A percentile compares a stretch with the other conserved stretches of the same genome.
phyloP scores from a whole-genome alignment of 2,329 filamentous ascomycete species.

The Exophiala bonariae region DNA sequence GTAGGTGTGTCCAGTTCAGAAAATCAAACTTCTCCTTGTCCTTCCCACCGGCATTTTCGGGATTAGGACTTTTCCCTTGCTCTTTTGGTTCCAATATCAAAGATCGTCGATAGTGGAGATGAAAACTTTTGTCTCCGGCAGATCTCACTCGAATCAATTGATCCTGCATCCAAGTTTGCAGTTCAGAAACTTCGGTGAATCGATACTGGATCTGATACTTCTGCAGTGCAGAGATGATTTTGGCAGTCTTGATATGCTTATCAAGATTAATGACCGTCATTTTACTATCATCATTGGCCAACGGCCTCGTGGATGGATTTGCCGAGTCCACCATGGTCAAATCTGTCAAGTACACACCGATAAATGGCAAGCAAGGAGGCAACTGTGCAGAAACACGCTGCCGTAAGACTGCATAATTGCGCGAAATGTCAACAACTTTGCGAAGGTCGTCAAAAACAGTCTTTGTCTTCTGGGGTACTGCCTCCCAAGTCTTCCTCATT shows the following conservation, averaged over 20 bases:
- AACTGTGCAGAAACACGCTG: slow-evolving; percentile 80
- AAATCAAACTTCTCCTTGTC: slow-evolving; percentile 55
- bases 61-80: slow-evolving; percentile 22
- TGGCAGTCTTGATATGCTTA: slow-evolving; percentile 91
- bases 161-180: slow-evolving; percentile 88
- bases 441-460: slow-evolving; percentile 76
- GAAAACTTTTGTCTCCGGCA: slow-evolving; percentile 61
- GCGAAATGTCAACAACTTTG: slow-evolving; percentile 81
- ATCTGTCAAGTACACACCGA: slow-evolving; percentile 95
- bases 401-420: slow-evolving; percentile 87
- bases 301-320: slow-evolving; percentile 79
- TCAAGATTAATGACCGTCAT: slow-evolving; percentile 94
- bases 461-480: slow-evolving; percentile 80
- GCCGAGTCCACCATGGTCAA: slow-evolving; percentile 94
- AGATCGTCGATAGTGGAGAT: slow-evolving; percentile 77
- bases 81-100: slow-evolving; percentile 72
- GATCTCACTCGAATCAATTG: slow-evolving; percentile 76
- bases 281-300: slow-evolving; percentile 64
- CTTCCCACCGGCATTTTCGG: slow-evolving; percentile 34
- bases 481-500: slow-evolving; percentile 87
- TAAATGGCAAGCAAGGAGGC: slow-evolving; percentile 89
- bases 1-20: slow-evolving; percentile 48
- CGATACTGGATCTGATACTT: slow-evolving; percentile 93
- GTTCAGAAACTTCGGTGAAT: slow-evolving; percentile 76
- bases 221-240: slow-evolving; percentile 93